These are phyloP conservation scores for Lophium mytilinum DNA, from an alignment of 495 filamentous ascomycete genomes.

Conservation along the genomic window DNA sequence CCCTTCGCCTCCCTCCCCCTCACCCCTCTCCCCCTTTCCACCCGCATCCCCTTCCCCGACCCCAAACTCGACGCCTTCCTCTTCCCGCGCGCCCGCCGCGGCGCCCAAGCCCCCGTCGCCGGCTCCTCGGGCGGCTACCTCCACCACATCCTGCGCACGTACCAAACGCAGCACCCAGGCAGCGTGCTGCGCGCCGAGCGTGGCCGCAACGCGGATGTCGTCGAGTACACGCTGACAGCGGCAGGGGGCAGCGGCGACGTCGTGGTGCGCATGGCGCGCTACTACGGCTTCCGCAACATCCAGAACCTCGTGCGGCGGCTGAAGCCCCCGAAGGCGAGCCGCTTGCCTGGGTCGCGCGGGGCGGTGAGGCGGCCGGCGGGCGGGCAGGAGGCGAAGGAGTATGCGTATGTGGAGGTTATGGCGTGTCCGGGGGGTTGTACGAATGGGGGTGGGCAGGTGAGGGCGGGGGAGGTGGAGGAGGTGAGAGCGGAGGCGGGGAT, in stretches of 20 bases:
- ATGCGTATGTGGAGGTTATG: slow-evolving; percentile 95
- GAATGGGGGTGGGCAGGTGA: slow-evolving; percentile 93
- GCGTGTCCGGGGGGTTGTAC: slow-evolving; percentile 96
- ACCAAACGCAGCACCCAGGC: slow-evolving; percentile 59
- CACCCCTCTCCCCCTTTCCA: slow-evolving; percentile 36
- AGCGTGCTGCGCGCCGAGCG: slow-evolving; percentile 58
- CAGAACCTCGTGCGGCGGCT: slow-evolving; percentile 89
- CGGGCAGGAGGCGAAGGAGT: slow-evolving; percentile 42
- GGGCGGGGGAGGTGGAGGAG: slow-evolving; percentile 60
- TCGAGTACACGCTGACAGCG: slow-evolving; percentile 64
- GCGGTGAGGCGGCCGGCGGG: slow-evolving; percentile 36
- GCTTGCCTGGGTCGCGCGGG: slow-evolving; percentile 65
- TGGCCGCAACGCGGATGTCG: slow-evolving; percentile 83
- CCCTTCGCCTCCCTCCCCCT: slow-evolving; percentile 62
- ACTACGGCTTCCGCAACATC: slow-evolving; percentile 96
- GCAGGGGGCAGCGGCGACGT: slow-evolving; percentile 37
- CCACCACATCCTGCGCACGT: slow-evolving; percentile 65
- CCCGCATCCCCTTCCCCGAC: slow-evolving; percentile 55
- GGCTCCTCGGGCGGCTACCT: slow-evolving; percentile 89
- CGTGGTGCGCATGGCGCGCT: slow-evolving; percentile 69
- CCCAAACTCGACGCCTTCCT: slow-evolving; percentile 58
- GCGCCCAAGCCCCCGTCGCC: slow-evolving; percentile 27
- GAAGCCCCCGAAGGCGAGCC: slow-evolving; percentile 65
- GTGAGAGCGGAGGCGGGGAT: slow-evolving; percentile 28
- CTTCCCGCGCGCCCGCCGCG: slow-evolving; percentile 41